These are phyloP conservation scores for Apiospora saccharicola DNA, from an alignment of 2,329 filamentous ascomycete genomes.

Conservation along the genomic window DNA sequence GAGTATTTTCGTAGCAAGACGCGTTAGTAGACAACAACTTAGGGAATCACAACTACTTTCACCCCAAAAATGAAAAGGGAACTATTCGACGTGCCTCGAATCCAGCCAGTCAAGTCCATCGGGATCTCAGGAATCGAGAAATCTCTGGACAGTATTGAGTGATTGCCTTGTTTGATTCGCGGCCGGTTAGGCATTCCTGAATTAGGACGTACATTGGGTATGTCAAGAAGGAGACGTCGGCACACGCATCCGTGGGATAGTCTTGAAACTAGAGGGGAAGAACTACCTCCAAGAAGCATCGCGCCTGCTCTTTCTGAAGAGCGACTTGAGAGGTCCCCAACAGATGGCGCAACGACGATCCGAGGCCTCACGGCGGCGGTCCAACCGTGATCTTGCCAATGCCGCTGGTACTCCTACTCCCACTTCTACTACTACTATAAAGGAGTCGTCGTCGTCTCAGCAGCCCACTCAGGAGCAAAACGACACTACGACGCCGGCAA, in stretches of 20 bases:
- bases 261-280: not conserved
- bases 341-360: not conserved
- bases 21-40: not conserved
- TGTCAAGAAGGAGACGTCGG: not conserved
- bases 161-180: not conserved
- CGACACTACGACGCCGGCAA: not conserved
- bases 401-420: not conserved
- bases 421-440: not conserved
- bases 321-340: not conserved
- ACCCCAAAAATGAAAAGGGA: too few species aligned
- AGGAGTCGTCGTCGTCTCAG: not conserved
- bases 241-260: not conserved
- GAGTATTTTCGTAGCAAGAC: not conserved
- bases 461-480: not conserved
- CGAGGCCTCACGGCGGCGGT: not conserved
- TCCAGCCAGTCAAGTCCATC: not conserved
- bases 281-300: not conserved
- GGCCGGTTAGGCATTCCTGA: not conserved
- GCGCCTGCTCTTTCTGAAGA: not conserved
- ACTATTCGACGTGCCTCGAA: not conserved
- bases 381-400: not conserved
- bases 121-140: not conserved
- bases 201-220: not conserved
- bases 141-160: not conserved
- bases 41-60: not conserved